Evolutionary conservation across 768 basidiomycete genomes (phyloP), one percentile per base, ranked within the genome.

Genomic region (Astraeus odoratus): DNA sequence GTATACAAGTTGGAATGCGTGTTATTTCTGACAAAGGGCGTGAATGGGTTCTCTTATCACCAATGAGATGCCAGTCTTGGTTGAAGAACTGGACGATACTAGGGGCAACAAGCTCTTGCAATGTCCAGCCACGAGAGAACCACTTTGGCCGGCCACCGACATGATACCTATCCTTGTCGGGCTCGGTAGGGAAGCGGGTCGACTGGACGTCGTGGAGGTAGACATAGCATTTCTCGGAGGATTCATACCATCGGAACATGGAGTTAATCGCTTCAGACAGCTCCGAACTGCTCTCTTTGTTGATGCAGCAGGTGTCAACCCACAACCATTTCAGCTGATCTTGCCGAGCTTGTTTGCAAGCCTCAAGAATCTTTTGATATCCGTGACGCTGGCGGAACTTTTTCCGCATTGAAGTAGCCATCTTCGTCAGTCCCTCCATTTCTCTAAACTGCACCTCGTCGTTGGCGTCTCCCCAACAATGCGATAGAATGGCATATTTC

Each of bases 101-200:
- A 8, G 40, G 40, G 9, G 40, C 40, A 15, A 41, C 20, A 18
- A 27, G 26, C 15, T 41, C 40, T 22, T 41, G 40, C 5, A 41
- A 15, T 9, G 40, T 41, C 40, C 40, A 41, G 40, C 40, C 40
- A 16, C 40, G 25, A 9, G 24, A n/a, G 29, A 41, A 41, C 40
- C 40, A 41, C 24, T 41, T 26, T 7, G 36, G 36, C 36, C 18
- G 13, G 22, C 36, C 19, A n/a, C 19, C 19, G 36, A 13, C 19
- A 22, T 8, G 22, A 22, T 13, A 22, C 13, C 13, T 1, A 8
- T 37, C 30, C 10, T 13, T 12, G 30, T 31, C 10, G 30, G 4
- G 30, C 10, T 31, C 30, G 10, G 30, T 31, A n/a, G 30, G 30
- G 30, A 31, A 31, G 10, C 19, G 9, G 22, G 3, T 37, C 9